Evolutionary conservation across 2,329 filamentous ascomycete species (phyloP), one percentile per base, ranked within the genome.

Genomic region (Amauroascus niger): DNA sequence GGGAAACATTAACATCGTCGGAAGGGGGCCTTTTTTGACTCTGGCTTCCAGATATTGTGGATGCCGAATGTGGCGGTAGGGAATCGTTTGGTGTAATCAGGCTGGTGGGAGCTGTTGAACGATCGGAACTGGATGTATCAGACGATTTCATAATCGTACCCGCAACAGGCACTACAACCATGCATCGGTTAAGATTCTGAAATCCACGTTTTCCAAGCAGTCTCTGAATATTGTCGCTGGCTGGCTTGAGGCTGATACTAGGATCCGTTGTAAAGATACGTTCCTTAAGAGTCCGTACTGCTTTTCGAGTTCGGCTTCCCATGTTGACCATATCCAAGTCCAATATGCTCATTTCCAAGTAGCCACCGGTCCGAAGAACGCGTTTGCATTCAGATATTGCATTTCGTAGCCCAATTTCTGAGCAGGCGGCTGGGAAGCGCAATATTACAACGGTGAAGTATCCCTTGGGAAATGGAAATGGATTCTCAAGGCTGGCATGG

Each of bases 311-410:
- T 43, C 67, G 68, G 9, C 66, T 70, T 1, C 74, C 74, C 72
- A 76, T 75, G 55, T 76, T 76, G 40, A 75, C 67, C 65, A 76
- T 72, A 54, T 76, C 74, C n/a, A 74, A 63, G 55, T 76, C 74
- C 8, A 76, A 62, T 5, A 76, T 61, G 53, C 70, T 74, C 66
- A 76, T 69, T 59, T 76, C 74, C 6, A 76, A 58, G 57, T 75
- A 75, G 0, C 74, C 74, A 7, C 74, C 74, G 0, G 73, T 67
- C n/a, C 71, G 69, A 9, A 76, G 67, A 5, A 76, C 73, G 18
- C 74, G 69, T 57, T 72, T 74, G 58, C 72, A 75, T 62, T 76
- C 74, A 6, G 71, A 69, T n/a, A 76, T 62, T 1, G 73, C 69
- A 54, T 71, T 74, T 49, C 65, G 64, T 57, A 74, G 68, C 3